phyloP scores from a whole-genome alignment of 2,329 filamentous ascomycete genomes.

The Exophiala phaeomuriformis region DNA sequence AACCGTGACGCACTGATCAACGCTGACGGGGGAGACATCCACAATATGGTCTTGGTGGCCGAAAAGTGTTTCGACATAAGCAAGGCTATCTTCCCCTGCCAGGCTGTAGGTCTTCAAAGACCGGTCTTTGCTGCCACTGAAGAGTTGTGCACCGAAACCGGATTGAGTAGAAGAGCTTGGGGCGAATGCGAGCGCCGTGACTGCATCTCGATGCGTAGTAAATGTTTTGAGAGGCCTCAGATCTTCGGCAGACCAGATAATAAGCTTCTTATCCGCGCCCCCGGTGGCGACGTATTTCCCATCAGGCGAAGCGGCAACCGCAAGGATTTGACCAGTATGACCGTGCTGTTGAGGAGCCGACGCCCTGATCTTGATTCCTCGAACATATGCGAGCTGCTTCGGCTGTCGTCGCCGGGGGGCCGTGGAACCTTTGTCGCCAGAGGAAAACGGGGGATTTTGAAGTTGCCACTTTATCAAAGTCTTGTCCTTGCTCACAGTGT shows the following conservation, averaged over 20 bases:
- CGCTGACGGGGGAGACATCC: slow-evolving; percentile 71
- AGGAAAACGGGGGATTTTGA: slow-evolving; percentile 40
- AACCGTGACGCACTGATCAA: slow-evolving; percentile 85
- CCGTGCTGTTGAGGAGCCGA: slow-evolving; percentile 51
- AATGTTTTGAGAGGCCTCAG: slow-evolving; percentile 76
- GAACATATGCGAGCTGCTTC: slow-evolving; percentile 44
- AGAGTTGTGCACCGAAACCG: slow-evolving; percentile 67
- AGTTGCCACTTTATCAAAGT: slow-evolving; percentile 84
- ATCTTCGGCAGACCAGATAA: slow-evolving; percentile 78
- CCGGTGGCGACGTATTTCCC: slow-evolving; percentile 89
- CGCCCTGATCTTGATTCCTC: slow-evolving; percentile 37
- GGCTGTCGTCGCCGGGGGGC: slow-evolving; percentile 36
- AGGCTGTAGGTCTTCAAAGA: slow-evolving; percentile 95
- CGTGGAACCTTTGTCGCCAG: slow-evolving; percentile 11
- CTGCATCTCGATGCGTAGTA: slow-evolving; percentile 80
- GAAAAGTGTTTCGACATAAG: slow-evolving; percentile 92
- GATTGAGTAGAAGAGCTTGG: slow-evolving; percentile 56
- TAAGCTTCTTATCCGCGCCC: slow-evolving; percentile 72
- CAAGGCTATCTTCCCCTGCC: slow-evolving; percentile 60
- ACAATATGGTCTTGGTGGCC: slow-evolving; percentile 89
- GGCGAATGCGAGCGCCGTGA: slow-evolving; percentile 79
- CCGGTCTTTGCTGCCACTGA: slow-evolving; percentile 81
- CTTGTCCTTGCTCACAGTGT: slow-evolving; percentile 81
- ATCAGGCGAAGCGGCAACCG: slow-evolving; percentile 78
- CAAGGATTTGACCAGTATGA: slow-evolving; percentile 72